phyloP scores from a whole-genome alignment of 140 eudicot genomes.

The Erigeron philadelphicus region DNA sequence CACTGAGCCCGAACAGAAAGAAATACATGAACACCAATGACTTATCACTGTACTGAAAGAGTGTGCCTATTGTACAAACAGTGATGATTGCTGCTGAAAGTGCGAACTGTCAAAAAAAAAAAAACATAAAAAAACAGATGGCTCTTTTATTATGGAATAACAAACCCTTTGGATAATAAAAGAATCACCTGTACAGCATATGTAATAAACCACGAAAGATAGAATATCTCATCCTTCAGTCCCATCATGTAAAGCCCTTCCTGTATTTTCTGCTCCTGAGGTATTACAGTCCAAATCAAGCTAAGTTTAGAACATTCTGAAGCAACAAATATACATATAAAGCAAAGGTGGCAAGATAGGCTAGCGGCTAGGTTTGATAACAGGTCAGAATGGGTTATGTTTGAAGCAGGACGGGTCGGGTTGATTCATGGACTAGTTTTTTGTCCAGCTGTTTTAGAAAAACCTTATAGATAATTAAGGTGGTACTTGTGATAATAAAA shows the following conservation, averaged over 20 bases:
- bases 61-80: conserved; percentile 78
- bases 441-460: no score
- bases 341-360: neutral
- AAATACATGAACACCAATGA: conserved; percentile 88
- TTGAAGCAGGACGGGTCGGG: no score
- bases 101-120: conserved; percentile 69
- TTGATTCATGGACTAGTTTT: no score
- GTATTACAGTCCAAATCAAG: conserved; percentile 20
- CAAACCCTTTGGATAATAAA: neutral
- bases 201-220: conserved; percentile 88
- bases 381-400: neutral
- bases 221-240: conserved; percentile 75
- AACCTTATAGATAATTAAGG: no score
- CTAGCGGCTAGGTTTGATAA: no score
- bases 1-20: conserved; percentile 91
- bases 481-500: no score
- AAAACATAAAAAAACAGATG: conserved; percentile 21
- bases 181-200: conserved; percentile 77
- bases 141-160: neutral
- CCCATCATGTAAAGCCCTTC: conserved; percentile 99
- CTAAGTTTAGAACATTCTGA: conserved; percentile 22
- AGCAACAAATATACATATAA: conserved; percentile 19
- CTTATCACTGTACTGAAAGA: conserved; percentile 90
- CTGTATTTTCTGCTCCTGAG: conserved; percentile 90
- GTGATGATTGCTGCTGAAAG: conserved; percentile 78